These are phyloP conservation scores for Candida sp. DNA, from an alignment of 1,139 yeast species.

Conservation along the genomic window DNA sequence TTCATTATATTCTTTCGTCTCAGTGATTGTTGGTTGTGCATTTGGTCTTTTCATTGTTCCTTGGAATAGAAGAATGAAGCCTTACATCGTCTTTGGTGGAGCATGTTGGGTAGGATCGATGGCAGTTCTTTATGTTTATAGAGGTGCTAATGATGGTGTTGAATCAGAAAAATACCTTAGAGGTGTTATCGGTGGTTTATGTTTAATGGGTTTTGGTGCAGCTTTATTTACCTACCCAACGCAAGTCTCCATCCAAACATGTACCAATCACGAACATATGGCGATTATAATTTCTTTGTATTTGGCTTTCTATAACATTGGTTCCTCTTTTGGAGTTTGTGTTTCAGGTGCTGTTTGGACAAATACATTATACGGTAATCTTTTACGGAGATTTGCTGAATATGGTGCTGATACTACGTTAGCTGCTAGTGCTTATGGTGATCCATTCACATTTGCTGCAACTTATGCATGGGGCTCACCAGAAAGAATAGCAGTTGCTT, in stretches of 20 bases:
- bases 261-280: conserved; percentile 61
- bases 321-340: conserved; percentile 53
- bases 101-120: too few species aligned
- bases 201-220: too few species aligned
- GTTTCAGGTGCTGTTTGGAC: conserved; percentile 71
- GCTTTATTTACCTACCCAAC: too few species aligned
- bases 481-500: conserved; percentile 52
- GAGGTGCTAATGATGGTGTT: too few species aligned
- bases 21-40: too few species aligned
- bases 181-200: too few species aligned
- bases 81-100: too few species aligned
- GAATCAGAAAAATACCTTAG: too few species aligned
- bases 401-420: conserved; percentile 14
- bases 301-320: conserved; percentile 55
- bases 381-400: conserved; percentile 12
- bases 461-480: conserved; percentile 59
- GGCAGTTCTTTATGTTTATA: too few species aligned
- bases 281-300: conserved; percentile 59
- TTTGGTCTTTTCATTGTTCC: too few species aligned
- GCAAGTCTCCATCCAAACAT: conserved; percentile 63
- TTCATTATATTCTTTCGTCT: too few species aligned
- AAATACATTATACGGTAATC: conserved; percentile 13
- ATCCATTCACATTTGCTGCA: conserved; percentile 47
- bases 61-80: too few species aligned
- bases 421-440: conserved; percentile 48